phyloP scores from a whole-genome alignment of 306 rosid species.

The Luffa aegyptiaca region DNA sequence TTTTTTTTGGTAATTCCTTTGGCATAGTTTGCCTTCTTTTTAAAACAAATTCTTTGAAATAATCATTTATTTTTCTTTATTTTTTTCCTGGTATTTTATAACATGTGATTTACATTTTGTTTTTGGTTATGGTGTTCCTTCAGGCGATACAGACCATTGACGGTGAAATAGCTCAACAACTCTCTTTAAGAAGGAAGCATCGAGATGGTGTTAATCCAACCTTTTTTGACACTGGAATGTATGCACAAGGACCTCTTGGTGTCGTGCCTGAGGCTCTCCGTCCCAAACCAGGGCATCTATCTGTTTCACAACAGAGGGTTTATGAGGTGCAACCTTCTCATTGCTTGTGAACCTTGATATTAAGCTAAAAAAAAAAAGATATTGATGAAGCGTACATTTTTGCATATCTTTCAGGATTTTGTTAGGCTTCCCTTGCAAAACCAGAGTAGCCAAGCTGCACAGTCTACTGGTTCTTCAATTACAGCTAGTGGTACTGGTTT shows the following conservation, averaged over 20 bases:
- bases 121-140: conserved; percentile 13
- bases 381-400: not conserved
- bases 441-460: conserved; percentile 65
- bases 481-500: conserved; percentile 44
- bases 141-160: conserved; percentile 85
- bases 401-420: conserved; percentile 54
- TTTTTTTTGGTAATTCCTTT: no score
- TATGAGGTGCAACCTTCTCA: conserved; percentile 56
- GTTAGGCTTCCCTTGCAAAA: conserved; percentile 98
- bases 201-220: conserved; percentile 73
- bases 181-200: conserved; percentile 80
- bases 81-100: not conserved
- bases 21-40: no score
- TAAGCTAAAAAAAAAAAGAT: not conserved
- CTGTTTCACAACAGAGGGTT: conserved; percentile 84
- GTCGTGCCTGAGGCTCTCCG: conserved; percentile 91
- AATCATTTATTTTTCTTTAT: not conserved
- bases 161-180: conserved; percentile 77
- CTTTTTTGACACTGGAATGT: conserved; percentile 70
- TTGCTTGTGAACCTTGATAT: not conserved
- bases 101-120: not conserved
- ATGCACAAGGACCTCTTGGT: conserved; percentile 79
- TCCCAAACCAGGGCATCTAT: conserved; percentile 91
- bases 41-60: not conserved
- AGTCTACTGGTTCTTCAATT: conserved; percentile 47